Evolutionary conservation across 2,329 filamentous ascomycete species (phyloP).

Genomic region (Ophiocordyceps camponoti-saundersi): DNA sequence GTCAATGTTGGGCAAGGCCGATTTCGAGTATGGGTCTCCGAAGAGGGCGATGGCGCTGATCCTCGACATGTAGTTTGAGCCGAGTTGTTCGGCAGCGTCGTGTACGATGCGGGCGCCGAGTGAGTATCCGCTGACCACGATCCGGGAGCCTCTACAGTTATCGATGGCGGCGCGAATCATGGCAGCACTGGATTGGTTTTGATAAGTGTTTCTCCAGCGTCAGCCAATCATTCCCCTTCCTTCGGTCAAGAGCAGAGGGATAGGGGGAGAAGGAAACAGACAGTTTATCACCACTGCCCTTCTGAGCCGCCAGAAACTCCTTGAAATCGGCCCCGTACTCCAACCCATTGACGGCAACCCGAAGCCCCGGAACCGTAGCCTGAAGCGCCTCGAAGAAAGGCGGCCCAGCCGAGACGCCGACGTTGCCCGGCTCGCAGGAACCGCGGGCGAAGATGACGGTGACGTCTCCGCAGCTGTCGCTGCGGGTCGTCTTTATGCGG

Average conservation of each 20-base stretch:
- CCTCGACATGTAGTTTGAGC: conserved; percentile 7
- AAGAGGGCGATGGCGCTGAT: conserved; percentile 15
- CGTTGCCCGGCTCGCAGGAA: conserved; percentile 13
- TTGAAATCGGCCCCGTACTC: conserved; percentile 11
- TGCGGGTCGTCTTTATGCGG: conserved; percentile 3
- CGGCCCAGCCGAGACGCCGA: conserved; percentile 12
- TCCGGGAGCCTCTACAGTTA: conserved; percentile 8
- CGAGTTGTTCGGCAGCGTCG: conserved; percentile 9
- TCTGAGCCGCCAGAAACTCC: conserved; percentile 5
- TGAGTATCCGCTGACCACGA: conserved; percentile 12
- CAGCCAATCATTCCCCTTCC: neutral
- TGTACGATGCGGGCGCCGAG: conserved; percentile 12
- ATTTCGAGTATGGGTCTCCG: conserved; percentile 11
- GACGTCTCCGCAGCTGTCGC: conserved; percentile 9
- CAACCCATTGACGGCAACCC: conserved; percentile 10
- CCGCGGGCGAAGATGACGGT: conserved; percentile 13
- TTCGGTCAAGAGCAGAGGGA: no score
- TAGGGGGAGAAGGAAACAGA: neutral
- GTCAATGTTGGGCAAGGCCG: conserved; percentile 8
- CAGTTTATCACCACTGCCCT: neutral
- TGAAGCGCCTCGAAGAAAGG: conserved; percentile 9
- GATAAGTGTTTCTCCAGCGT: neutral
- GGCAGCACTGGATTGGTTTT: conserved; percentile 14
- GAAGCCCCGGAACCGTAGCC: conserved; percentile 1
- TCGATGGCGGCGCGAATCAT: conserved; percentile 11